phyloP scores from a whole-genome alignment of 495 filamentous ascomycete species.

The Penicillium crystallinum region DNA sequence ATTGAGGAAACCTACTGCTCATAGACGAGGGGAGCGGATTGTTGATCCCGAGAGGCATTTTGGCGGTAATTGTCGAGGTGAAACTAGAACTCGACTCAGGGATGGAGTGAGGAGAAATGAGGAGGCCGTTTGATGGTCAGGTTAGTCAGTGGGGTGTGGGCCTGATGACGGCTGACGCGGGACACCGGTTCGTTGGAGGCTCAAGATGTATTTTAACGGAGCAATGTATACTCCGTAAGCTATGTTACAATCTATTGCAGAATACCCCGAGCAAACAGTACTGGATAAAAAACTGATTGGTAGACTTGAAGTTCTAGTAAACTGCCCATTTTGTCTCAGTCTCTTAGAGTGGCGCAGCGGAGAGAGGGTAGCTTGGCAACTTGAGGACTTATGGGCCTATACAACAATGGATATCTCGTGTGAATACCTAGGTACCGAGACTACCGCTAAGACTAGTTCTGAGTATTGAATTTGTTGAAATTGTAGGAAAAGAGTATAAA shows the following conservation, averaged over 20 bases:
- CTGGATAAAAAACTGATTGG: not conserved
- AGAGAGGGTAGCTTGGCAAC: not conserved
- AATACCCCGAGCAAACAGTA: too few species aligned
- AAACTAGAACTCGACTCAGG: constrained; percentile 5
- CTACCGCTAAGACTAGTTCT: too few species aligned
- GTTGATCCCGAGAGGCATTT: constrained; percentile 59
- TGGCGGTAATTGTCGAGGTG: constrained; percentile 18
- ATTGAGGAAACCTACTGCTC: constrained; percentile 44
- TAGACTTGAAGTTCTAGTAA: too few species aligned
- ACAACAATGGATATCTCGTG: too few species aligned
- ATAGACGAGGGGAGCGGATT: constrained; percentile 65
- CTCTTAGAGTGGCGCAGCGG: not conserved
- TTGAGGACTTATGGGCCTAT: too few species aligned
- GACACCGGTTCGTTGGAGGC: constrained; percentile 15
- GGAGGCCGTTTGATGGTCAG: constrained; percentile 19
- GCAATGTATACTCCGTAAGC: too few species aligned
- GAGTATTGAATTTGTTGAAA: too few species aligned
- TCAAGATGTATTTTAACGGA: constrained; percentile 3
- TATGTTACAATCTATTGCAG: too few species aligned
- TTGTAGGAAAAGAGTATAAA: too few species aligned
- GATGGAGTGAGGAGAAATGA: constrained; percentile 5
- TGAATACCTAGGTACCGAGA: too few species aligned
- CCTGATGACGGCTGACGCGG: constrained; percentile 23
- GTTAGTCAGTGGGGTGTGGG: constrained; percentile 33
- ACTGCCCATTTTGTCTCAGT: not conserved